Evolutionary conservation across 2,329 filamentous ascomycete genomes (phyloP).

Genomic region (Microascus cirrosus): DNA sequence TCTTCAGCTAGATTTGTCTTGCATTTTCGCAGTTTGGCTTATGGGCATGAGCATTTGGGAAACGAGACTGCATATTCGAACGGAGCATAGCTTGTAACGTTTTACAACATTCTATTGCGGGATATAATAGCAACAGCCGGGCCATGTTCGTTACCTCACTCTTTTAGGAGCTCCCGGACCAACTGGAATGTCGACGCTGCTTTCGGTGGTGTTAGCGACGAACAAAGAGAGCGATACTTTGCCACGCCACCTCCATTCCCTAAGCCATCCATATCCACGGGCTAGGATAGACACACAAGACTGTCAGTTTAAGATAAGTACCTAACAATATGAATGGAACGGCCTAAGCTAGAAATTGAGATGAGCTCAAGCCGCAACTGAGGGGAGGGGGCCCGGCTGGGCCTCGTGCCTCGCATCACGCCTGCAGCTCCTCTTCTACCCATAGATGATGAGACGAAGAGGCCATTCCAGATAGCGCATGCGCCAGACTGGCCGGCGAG

Average conservation of each 20-base stretch:
- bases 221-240: background rate
- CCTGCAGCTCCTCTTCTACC: background rate
- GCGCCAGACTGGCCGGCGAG: constrained; percentile 11
- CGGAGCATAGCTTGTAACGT: constrained; percentile 8
- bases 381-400: background rate
- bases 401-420: background rate
- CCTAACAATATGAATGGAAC: background rate
- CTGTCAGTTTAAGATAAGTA: no score
- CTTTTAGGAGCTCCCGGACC: background rate
- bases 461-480: background rate
- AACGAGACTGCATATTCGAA: constrained; percentile 1
- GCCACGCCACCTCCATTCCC: background rate
- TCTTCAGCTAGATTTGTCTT: background rate
- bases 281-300: background rate
- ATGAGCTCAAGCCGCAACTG: background rate
- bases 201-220: background rate
- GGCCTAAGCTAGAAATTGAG: background rate
- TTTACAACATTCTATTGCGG: constrained; percentile 8
- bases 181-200: background rate
- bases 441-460: background rate
- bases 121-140: background rate
- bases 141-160: no score
- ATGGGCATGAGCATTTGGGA: background rate
- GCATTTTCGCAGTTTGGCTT: background rate
- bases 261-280: background rate